Evolutionary conservation across 805 yeast species (phyloP), one percentile per base, ranked within the genome.

Genomic region (Debaryomyces castellii): DNA sequence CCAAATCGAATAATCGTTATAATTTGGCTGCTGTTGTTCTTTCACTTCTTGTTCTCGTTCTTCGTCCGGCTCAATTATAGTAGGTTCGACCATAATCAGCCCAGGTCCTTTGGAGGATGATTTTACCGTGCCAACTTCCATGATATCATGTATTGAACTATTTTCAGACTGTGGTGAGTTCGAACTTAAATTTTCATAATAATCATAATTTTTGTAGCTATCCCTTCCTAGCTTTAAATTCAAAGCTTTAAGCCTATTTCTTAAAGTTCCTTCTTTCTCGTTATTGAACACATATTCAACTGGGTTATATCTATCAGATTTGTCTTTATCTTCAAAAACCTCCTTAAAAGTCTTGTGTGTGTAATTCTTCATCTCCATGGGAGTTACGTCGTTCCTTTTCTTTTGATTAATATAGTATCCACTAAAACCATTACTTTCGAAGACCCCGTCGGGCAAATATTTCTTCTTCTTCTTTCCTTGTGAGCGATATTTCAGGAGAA

Each of bases 371-470:
- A 74, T 74, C 49, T 67, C 69, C 39, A 53, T 55, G 16, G 52
- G 54, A 1, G 75, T 64, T 8, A 53, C 58, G 34, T 71, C 74
- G 42, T 57, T 62, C n/a, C 60, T 46, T 40, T 60, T 58, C 51
- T 72, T 63, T 49, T 71, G 74, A 25, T 64, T 59, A 14, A 68
- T 63, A 46, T 72, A 71, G 46, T 65, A 70, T 14, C 66, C 73
- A 14, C 58, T 55, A 9, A 35, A 35, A 20, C 24, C 24, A 35
- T 18, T 21, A 12, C 38, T 35, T 12, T 18, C 24, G 20, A 21
- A 18, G 20, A 20, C 38, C 1, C 38, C 24, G 12, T 24, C 44
- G 10, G 38, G 25, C 5, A 20, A 12, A 18, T 9, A 20, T 9
- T 18, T 35, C 8, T 35, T 21, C 14, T 35, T 35, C 16, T n/a